These are phyloP conservation scores for Cinnamomum micranthum DNA, from an alignment of 164 flowering plant species.

Conservation along the genomic window DNA sequence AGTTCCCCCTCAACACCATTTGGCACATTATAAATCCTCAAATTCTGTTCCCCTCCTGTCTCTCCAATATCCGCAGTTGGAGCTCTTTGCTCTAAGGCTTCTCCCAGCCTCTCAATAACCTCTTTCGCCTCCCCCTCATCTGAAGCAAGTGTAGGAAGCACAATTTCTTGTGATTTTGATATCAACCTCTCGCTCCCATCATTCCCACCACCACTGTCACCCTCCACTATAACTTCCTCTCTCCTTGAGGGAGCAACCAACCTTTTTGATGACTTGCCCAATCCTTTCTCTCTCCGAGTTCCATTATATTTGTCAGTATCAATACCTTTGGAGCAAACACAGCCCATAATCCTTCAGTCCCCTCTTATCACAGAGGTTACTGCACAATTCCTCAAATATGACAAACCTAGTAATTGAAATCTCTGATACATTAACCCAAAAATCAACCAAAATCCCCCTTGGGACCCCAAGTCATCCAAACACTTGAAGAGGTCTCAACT, in stretches of 20 bases:
- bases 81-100: background rate
- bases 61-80: background rate
- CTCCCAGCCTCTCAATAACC: background rate
- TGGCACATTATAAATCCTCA: conserved; percentile 24
- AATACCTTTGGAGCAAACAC: background rate
- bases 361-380: conserved; percentile 11
- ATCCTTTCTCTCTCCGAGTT: background rate
- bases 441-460: background rate
- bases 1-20: conserved; percentile 29
- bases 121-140: conserved; percentile 5
- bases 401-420: background rate
- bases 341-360: background rate
- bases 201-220: conserved; percentile 19
- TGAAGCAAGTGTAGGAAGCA: background rate
- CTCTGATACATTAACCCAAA: conserved; percentile 16
- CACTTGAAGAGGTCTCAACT: background rate
- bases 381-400: conserved; percentile 1
- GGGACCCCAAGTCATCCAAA: too few relatives aligned
- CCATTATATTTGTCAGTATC: background rate
- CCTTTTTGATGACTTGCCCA: background rate
- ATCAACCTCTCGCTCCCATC: conserved; percentile 3
- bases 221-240: conserved; percentile 1
- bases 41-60: background rate
- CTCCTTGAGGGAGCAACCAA: background rate
- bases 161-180: background rate